These are phyloP conservation scores for Cavenderia fasciculata DNA, from an alignment of 78 protist species.

Conservation along the genomic window DNA sequence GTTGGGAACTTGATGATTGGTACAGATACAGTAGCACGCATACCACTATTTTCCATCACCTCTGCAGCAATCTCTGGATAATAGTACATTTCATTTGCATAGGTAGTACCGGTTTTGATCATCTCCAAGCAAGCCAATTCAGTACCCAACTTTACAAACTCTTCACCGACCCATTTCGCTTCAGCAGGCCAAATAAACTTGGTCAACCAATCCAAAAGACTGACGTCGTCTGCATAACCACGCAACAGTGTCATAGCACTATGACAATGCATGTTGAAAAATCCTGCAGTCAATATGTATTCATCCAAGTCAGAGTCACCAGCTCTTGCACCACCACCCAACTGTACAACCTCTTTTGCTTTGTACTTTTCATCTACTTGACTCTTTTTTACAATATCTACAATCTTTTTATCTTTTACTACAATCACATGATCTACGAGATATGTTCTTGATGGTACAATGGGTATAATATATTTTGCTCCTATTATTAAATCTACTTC, in stretches of 20 bases:
- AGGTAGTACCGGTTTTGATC: constrained; percentile 84
- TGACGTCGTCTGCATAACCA: constrained; percentile 77
- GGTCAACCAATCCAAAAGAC: constrained; percentile 58
- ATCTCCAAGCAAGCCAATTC: constrained; percentile 82
- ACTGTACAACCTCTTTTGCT: constrained; percentile 8
- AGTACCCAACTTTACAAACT: constrained; percentile 73
- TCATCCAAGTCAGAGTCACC: constrained; percentile 1
- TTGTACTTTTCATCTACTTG: constrained; percentile 38
- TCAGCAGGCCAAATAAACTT: constrained; percentile 86
- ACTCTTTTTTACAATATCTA: constrained; percentile 30
- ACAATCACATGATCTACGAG: constrained; percentile 62
- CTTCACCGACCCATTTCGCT: constrained; percentile 41
- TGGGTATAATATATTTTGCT: constrained; percentile 81
- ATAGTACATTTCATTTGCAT: constrained; percentile 85
- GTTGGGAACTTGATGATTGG: constrained; percentile 80
- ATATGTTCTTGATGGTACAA: constrained; percentile 36
- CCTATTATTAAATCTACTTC: constrained; percentile 47
- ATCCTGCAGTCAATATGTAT: constrained; percentile 74
- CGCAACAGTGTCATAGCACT: constrained; percentile 74
- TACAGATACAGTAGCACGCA: constrained; percentile 66
- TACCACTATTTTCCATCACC: constrained; percentile 46
- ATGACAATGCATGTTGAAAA: constrained; percentile 82
- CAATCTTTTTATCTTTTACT: constrained; percentile 25
- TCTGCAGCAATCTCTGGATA: constrained; percentile 72
- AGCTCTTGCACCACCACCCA: background rate